Conservation (phyloP, 257 asterid genomes). For the Euphrasia confusa region DNA sequence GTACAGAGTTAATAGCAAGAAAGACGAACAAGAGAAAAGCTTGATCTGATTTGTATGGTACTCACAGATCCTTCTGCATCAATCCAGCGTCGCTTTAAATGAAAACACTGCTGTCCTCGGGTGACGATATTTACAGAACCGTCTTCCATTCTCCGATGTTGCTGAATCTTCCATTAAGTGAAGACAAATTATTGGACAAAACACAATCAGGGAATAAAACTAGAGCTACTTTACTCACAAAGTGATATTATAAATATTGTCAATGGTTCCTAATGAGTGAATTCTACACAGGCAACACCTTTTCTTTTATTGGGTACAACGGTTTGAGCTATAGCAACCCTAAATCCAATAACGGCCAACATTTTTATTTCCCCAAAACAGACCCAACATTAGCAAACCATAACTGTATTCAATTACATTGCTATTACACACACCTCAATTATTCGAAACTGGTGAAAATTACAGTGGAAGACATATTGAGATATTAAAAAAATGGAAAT, state of each 20-base stretch:
- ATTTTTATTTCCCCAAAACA: no score
- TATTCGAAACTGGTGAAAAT: no score
- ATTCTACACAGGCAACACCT: no score
- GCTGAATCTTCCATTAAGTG: constrained; percentile 63
- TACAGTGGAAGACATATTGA: no score
- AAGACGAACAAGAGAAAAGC: constrained; percentile 14
- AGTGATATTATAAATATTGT: constrained; percentile 15
- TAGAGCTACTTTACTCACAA: constrained; percentile 1
- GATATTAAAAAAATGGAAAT: no score
- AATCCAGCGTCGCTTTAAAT: constrained; percentile 72
- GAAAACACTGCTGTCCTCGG: constrained; percentile 92
- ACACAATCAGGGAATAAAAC: constrained; percentile 15
- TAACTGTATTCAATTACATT: no score
- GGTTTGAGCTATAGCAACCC: no score
- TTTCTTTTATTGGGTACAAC: no score
- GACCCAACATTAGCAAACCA: no score
- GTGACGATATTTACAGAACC: constrained; percentile 88
- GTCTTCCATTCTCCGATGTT: constrained; percentile 77
- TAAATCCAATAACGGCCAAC: no score
- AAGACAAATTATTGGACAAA: constrained; percentile 4
- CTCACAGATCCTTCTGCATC: constrained; percentile 84
- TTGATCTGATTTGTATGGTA: constrained; percentile 21
- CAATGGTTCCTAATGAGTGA: no score
- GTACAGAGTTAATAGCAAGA: constrained; percentile 16
- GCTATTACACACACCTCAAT: no score